phyloP scores from a whole-genome alignment of 2,329 filamentous ascomycete species.

The Metarhizium album region DNA sequence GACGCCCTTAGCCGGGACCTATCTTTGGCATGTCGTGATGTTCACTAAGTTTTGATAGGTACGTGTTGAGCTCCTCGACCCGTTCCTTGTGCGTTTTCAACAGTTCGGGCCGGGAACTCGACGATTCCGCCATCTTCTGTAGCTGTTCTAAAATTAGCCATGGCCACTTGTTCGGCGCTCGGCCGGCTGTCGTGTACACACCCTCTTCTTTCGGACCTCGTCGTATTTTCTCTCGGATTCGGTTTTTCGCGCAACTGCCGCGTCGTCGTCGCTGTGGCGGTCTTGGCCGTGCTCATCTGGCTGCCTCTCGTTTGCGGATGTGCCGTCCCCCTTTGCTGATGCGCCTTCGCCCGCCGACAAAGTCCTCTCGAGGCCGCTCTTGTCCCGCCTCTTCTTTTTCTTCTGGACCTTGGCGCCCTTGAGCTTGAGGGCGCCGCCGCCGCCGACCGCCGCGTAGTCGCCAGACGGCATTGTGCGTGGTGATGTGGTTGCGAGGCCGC shows the following conservation, averaged over 20 bases:
- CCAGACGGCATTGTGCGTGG: constrained; percentile 59
- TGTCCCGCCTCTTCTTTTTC: constrained; percentile 51
- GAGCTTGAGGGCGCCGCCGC: constrained; percentile 74
- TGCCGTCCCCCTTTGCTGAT: not conserved
- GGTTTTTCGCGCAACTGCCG: constrained; percentile 51
- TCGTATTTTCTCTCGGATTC: constrained; percentile 74
- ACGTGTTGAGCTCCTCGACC: constrained; percentile 90
- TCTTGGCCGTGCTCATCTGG: constrained; percentile 18
- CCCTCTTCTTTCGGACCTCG: constrained; percentile 70
- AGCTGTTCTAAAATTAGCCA: constrained; percentile 40
- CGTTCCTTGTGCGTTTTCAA: constrained; percentile 95
- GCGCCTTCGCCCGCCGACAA: constrained; percentile 22
- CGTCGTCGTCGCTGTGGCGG: constrained; percentile 21
- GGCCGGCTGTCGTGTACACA: constrained; percentile 30
- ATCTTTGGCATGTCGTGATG: constrained; percentile 91
- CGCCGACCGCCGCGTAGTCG: constrained; percentile 57
- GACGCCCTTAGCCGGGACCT: constrained; percentile 39
- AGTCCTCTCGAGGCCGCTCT: constrained; percentile 36
- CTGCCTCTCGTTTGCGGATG: constrained; percentile 13
- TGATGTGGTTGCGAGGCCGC: not conserved
- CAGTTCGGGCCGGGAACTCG: constrained; percentile 55
- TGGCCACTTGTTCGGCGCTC: not conserved
- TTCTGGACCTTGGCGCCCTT: constrained; percentile 65
- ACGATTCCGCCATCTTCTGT: constrained; percentile 61
- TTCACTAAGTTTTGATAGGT: constrained; percentile 83